A percentile compares a stretch with the other conserved stretches of the same genome.
Evolutionary conservation across 2,329 filamentous ascomycete genomes (phyloP).

Genomic region (Talaromyces islandicus): DNA sequence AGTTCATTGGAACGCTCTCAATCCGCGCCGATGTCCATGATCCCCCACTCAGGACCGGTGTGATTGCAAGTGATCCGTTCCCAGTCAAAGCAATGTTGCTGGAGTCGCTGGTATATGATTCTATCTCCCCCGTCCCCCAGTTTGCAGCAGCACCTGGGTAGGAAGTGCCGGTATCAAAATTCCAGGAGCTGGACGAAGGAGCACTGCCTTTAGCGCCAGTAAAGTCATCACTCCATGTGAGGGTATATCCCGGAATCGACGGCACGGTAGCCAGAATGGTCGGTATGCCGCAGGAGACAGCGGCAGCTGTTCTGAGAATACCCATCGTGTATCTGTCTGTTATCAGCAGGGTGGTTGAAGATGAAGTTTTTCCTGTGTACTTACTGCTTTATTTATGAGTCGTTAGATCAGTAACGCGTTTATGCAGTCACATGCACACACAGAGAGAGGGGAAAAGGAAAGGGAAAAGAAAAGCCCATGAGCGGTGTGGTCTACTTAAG

Average conservation of each 20-base stretch:
- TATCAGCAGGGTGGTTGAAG: background rate
- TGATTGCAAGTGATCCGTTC: background rate
- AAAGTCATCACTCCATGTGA: background rate
- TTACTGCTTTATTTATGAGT: background rate
- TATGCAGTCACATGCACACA: background rate
- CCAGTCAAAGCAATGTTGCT: background rate
- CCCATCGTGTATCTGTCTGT: background rate
- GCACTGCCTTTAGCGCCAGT: background rate
- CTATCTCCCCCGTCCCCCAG: background rate
- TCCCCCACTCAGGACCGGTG: background rate
- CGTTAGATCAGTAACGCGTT: background rate
- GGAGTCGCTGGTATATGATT: background rate
- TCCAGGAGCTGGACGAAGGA: background rate
- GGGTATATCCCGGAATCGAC: background rate
- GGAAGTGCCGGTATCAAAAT: background rate
- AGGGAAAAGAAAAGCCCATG: too few species aligned
- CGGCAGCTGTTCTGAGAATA: background rate
- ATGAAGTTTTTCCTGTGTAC: background rate
- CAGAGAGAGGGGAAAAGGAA: background rate
- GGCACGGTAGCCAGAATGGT: background rate
- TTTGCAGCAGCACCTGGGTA: background rate
- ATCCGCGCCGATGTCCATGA: background rate
- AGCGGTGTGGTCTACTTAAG: background rate
- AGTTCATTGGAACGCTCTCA: background rate
- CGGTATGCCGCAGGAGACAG: background rate